Evolutionary conservation across 1,139 yeast species (phyloP).

Genomic region (Nakaseomyces nivariensis): DNA sequence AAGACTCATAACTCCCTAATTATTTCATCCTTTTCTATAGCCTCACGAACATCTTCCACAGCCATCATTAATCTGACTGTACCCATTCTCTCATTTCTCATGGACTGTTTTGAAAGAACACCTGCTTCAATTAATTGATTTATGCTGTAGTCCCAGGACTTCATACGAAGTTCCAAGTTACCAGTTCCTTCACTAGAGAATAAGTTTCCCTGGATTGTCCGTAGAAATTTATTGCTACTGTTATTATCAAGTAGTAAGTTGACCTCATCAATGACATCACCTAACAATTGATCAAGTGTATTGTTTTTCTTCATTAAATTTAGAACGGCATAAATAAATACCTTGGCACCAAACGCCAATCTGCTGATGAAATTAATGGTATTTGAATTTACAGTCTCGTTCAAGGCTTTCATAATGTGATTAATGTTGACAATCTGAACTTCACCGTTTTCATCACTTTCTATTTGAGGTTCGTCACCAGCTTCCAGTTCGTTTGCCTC

Average conservation of each 20-base stretch:
- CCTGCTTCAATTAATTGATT: slow-evolving; percentile 74
- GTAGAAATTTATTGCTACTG: slow-evolving; percentile 24
- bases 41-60: slow-evolving; percentile 56
- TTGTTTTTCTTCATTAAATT: slow-evolving; percentile 61
- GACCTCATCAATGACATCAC: slow-evolving; percentile 73
- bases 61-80: slow-evolving; percentile 57
- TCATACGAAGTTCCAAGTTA: slow-evolving; percentile 23
- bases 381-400: slow-evolving; percentile 73
- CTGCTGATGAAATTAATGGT: slow-evolving; percentile 46
- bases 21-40: slow-evolving; percentile 44
- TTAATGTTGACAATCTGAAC: slow-evolving; percentile 51
- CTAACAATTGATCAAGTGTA: slow-evolving; percentile 58
- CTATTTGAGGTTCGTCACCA: slow-evolving; percentile 3
- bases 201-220: slow-evolving; percentile 24
- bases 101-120: slow-evolving; percentile 53
- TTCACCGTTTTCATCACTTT: slow-evolving; percentile 27
- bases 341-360: slow-evolving; percentile 60
- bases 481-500: slow-evolving; percentile 7
- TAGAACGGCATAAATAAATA: slow-evolving; percentile 59
- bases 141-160: slow-evolving; percentile 30
- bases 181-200: slow-evolving; percentile 16
- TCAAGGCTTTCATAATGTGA: slow-evolving; percentile 69
- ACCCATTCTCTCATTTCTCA: slow-evolving; percentile 58
- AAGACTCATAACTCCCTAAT: slow-evolving; percentile 15
- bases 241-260: slow-evolving; percentile 38